Percentiles rank a stretch among this genome's conserved stretches.
Evolutionary conservation across 1,139 yeast species (phyloP).

Genomic region (Pichia sp.): DNA sequence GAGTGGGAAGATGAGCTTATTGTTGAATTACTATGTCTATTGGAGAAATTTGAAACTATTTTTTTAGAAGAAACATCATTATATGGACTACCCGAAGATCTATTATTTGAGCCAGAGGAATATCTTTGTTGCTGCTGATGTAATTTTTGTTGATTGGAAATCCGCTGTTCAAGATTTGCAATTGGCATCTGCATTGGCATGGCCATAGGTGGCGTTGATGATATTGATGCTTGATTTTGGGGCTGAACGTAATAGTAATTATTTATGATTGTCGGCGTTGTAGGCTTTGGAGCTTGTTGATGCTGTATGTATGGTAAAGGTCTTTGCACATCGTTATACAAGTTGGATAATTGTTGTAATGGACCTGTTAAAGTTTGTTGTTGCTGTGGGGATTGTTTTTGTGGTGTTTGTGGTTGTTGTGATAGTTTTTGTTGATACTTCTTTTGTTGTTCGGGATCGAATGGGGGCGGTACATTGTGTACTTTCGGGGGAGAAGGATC

Average conservation of each 20-base stretch:
- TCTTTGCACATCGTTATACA: background rate
- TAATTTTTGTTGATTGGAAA: background rate
- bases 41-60: background rate
- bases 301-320: conserved; percentile 5
- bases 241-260: conserved; percentile 25
- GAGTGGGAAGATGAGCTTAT: background rate
- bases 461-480: background rate
- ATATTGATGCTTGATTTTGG: background rate
- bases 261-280: conserved; percentile 24
- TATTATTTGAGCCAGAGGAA: background rate
- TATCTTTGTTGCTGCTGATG: background rate
- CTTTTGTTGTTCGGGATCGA: background rate
- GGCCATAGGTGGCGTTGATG: conserved; percentile 1
- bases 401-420: background rate
- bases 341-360: conserved; percentile 3
- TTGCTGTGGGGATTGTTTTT: background rate
- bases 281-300: background rate
- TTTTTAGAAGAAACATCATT: background rate
- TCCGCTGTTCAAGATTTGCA: background rate
- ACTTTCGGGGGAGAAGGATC: background rate
- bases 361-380: background rate
- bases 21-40: background rate
- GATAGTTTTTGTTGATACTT: background rate
- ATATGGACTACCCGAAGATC: background rate
- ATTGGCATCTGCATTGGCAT: background rate